Conservation (phyloP, 441 rosid genomes). For the Hura crepitans region DNA sequence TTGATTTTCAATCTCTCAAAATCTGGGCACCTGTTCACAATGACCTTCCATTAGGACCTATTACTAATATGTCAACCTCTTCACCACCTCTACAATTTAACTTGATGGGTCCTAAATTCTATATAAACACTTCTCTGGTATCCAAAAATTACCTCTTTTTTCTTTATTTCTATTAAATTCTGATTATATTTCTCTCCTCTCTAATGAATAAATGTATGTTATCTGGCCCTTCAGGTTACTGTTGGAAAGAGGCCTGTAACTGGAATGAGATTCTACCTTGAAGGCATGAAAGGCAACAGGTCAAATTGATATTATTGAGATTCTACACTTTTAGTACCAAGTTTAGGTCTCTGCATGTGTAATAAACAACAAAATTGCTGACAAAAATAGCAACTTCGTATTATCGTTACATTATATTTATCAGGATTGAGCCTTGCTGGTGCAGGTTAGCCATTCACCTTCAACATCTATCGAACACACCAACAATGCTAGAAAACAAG, state of each 20-base stretch:
- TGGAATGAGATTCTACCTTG: conserved; percentile 77
- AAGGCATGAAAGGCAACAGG: conserved; percentile 90
- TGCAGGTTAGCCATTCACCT: conserved; percentile 69
- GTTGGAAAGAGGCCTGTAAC: conserved; percentile 58
- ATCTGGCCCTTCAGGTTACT: conserved; percentile 40
- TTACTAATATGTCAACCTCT: conserved; percentile 49
- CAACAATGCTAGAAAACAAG: conserved; percentile 46
- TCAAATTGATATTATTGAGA: conserved; percentile 16
- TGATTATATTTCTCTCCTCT: too few relatives aligned
- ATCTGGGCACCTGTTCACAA: conserved; percentile 88
- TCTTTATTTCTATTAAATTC: not conserved
- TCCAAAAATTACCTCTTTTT: not conserved
- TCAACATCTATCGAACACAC: conserved; percentile 58
- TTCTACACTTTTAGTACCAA: not conserved
- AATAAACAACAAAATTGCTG: too few relatives aligned
- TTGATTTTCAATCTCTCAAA: conserved; percentile 70
- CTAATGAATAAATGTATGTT: too few relatives aligned
- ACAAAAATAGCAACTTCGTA: too few relatives aligned
- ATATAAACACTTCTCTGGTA: conserved; percentile 69
- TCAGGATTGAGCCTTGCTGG: not conserved
- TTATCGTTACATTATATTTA: too few relatives aligned
- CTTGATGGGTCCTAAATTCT: conserved; percentile 82
- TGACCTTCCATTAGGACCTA: conserved; percentile 76
- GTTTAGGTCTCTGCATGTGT: too few relatives aligned
- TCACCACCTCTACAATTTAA: conserved; percentile 61